phyloP scores from a whole-genome alignment of 257 asterid genomes.

The Salvia splendens region DNA sequence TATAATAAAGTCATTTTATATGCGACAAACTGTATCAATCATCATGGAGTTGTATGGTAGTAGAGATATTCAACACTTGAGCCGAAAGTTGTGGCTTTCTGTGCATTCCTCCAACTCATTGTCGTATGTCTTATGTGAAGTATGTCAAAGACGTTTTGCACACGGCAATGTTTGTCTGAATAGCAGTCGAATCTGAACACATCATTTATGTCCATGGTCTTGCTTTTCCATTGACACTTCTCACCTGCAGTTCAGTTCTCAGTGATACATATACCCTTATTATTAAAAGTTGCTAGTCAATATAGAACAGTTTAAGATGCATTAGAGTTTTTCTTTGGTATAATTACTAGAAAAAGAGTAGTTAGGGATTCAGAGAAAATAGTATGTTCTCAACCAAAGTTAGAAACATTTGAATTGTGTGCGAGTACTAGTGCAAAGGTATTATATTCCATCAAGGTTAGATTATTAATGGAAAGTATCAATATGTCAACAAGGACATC shows the following conservation, averaged over 20 bases:
- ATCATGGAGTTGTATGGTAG: constrained; percentile 42
- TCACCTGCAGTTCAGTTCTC: constrained; percentile 9
- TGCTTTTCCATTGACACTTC: constrained; percentile 21
- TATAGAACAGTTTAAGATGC: constrained; percentile 12
- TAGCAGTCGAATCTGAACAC: constrained; percentile 17
- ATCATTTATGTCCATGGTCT: constrained; percentile 24
- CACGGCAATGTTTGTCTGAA: constrained; percentile 28
- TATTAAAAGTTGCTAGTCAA: constrained; percentile 6
- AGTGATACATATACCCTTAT: neutral
- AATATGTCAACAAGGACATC: constrained; percentile 36
- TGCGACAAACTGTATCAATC: constrained; percentile 43
- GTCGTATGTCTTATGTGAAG: constrained; percentile 26
- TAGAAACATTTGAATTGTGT: constrained; percentile 32
- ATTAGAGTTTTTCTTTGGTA: constrained; percentile 25
- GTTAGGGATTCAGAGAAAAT: neutral
- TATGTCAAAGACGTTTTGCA: constrained; percentile 32
- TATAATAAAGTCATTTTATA: constrained; percentile 34
- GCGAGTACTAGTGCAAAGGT: constrained; percentile 40
- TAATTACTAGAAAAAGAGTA: constrained; percentile 19
- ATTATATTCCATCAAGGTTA: constrained; percentile 46
- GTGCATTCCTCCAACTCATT: constrained; percentile 41
- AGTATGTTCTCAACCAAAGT: constrained; percentile 26
- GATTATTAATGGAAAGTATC: constrained; percentile 41
- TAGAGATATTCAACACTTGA: constrained; percentile 51
- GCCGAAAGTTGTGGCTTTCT: constrained; percentile 55